Evolutionary conservation across 306 rosid genomes (phyloP).

Genomic region (Rosa multiflora): DNA sequence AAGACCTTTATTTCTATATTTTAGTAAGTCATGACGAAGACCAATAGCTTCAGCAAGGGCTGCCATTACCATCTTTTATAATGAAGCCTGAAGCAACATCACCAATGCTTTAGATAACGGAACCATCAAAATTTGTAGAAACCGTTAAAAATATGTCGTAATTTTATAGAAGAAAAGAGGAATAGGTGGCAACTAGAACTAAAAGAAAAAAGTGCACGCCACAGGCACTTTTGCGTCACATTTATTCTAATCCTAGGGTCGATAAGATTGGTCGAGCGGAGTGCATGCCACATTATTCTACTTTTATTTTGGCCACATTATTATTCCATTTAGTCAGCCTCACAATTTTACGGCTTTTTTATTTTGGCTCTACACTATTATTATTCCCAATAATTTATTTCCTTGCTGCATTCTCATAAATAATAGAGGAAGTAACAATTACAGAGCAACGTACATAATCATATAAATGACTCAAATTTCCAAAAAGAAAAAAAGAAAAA

Average conservation of each 20-base stretch:
- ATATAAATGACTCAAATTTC: not conserved
- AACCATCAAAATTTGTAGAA: not conserved
- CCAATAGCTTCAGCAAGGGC: too few species aligned
- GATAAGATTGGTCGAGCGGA: not conserved
- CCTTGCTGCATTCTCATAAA: not conserved
- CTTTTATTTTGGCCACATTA: constrained; percentile 16
- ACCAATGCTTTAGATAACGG: not conserved
- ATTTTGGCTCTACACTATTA: not conserved
- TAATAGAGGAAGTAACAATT: not conserved
- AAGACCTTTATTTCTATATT: too few species aligned
- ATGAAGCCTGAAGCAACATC: too few species aligned
- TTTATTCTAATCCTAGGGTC: not conserved
- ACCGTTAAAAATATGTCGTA: not conserved
- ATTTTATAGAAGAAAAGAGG: not conserved
- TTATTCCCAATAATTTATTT: not conserved
- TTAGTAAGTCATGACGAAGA: too few species aligned
- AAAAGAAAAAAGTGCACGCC: not conserved
- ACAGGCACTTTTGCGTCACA: constrained; percentile 1
- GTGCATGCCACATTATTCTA: not conserved
- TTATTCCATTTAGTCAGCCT: not conserved
- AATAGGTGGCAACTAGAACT: not conserved
- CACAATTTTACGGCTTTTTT: not conserved
- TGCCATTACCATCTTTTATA: too few species aligned
- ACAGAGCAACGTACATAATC: not conserved
- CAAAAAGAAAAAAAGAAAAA: not conserved